Conservation (phyloP, 176 grass and related monocot genomes). For the Carex myosuroides region DNA sequence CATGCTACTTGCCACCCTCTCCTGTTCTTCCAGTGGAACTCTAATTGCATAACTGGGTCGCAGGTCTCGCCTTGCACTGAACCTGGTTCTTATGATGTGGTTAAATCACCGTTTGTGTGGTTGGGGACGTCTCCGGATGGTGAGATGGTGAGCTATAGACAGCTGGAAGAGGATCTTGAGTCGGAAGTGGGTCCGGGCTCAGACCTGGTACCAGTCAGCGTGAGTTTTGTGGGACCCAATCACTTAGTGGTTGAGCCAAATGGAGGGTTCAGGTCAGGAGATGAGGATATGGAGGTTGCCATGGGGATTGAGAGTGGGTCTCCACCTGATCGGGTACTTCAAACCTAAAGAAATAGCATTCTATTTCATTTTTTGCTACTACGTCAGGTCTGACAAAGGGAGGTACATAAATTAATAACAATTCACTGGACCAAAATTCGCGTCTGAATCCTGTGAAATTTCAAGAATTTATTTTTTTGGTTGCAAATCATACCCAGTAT, state of each 20-base stretch:
- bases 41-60: conserved; percentile 25
- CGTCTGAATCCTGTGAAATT: not conserved
- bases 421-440: not conserved
- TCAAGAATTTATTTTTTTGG: not conserved
- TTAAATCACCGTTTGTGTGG: conserved; percentile 23
- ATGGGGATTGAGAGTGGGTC: conserved; percentile 10
- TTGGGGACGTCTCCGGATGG: conserved; percentile 14
- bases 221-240: conserved; percentile 26
- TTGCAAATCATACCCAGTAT: not conserved
- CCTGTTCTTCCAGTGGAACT: conserved; percentile 27
- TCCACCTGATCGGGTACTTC: conserved; percentile 22
- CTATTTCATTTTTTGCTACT: conserved; percentile 7
- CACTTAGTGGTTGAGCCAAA: conserved; percentile 24
- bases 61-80: conserved; percentile 19
- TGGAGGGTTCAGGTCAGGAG: conserved; percentile 15
- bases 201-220: conserved; percentile 7
- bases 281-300: conserved; percentile 2
- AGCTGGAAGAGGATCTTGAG: not conserved
- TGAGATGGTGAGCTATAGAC: conserved; percentile 20
- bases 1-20: conserved; percentile 8
- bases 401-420: conserved; percentile 11
- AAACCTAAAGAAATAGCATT: conserved; percentile 12
- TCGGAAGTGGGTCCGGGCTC: not conserved
- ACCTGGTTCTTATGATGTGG: conserved; percentile 15
- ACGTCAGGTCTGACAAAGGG: not conserved